Conservation (phyloP, 176 grass and related monocot species). For the Paspalum vaginatum region DNA sequence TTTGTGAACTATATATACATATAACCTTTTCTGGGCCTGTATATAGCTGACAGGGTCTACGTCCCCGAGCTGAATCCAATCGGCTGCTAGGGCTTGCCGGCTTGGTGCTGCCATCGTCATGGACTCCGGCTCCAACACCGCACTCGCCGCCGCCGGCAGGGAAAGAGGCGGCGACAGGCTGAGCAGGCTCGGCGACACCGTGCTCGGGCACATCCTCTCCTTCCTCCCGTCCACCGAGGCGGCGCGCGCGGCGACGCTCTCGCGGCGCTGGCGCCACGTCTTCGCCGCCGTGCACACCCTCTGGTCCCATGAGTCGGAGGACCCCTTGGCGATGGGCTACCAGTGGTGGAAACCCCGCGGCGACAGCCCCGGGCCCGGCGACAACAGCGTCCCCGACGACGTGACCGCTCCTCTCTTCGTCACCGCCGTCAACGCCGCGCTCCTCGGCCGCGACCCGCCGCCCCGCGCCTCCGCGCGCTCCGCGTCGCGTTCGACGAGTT, state of each 20-base stretch:
- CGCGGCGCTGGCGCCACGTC: constrained; percentile 20
- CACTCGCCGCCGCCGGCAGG: no score
- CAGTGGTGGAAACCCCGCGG: no score
- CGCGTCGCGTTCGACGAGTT: background rate
- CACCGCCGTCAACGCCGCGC: background rate
- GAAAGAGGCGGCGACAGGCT: background rate
- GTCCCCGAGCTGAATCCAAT: no score
- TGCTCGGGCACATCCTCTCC: constrained; percentile 21
- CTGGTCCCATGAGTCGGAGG: background rate
- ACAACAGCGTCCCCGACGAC: no score
- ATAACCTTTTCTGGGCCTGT: no score
- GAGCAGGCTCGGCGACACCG: background rate
- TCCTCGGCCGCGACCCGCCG: background rate
- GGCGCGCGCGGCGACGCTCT: background rate
- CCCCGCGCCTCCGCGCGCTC: constrained; percentile 15
- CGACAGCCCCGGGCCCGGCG: no score
- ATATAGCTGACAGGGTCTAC: no score
- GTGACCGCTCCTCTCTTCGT: background rate
- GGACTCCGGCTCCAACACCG: no score
- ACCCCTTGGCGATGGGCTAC: background rate
- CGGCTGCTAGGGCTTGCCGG: no score
- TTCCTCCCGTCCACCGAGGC: constrained; percentile 4
- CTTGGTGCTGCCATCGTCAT: no score
- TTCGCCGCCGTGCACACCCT: constrained; percentile 17
- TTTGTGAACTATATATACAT: no score